Evolutionary conservation across 257 asterid genomes (phyloP).

Genomic region (Ligustrum vulgare): DNA sequence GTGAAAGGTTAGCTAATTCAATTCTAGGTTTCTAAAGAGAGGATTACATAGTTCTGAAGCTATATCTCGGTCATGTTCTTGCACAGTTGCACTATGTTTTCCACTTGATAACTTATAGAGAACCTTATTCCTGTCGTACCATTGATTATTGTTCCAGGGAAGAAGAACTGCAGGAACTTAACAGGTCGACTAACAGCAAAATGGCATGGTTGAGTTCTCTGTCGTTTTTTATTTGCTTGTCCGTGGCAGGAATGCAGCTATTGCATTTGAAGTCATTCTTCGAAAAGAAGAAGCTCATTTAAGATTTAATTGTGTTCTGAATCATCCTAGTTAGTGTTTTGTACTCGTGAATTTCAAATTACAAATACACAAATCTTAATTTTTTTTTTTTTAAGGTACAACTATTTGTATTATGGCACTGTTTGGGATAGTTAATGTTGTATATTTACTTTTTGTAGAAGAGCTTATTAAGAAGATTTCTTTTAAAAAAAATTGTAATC

Average conservation of each 20-base stretch:
- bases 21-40: background rate
- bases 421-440: no score
- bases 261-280: conserved; percentile 83
- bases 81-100: background rate
- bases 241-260: conserved; percentile 78
- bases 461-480: no score
- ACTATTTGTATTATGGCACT: background rate
- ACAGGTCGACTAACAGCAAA: conserved; percentile 65
- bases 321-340: background rate
- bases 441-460: no score
- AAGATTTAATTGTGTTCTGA: conserved; percentile 29
- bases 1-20: conserved; percentile 53
- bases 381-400: background rate
- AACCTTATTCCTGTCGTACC: background rate
- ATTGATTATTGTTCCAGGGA: conserved; percentile 45
- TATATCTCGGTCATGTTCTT: no score
- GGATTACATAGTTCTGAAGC: background rate
- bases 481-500: no score
- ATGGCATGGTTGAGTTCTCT: conserved; percentile 71
- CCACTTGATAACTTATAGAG: background rate
- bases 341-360: background rate
- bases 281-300: conserved; percentile 84
- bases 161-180: conserved; percentile 78
- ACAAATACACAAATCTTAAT: background rate
- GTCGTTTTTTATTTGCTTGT: conserved; percentile 53